These are phyloP conservation scores for Sarcocystis neurona DNA, from an alignment of 169 alveolate genomes.

Conservation along the genomic window DNA sequence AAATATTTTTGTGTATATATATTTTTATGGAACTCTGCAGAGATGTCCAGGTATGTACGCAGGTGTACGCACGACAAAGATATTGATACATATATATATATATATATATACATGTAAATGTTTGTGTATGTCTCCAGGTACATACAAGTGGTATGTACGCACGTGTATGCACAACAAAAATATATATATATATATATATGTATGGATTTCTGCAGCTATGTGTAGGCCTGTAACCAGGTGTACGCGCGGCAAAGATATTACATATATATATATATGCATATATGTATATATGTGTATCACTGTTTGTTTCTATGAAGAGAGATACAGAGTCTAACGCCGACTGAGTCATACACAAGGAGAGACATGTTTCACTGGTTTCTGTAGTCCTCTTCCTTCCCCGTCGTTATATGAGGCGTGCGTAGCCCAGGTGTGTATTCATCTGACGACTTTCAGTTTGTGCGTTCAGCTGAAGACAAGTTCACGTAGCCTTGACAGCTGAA, in stretches of 20 bases:
- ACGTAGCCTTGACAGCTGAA: neutral
- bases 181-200: neutral
- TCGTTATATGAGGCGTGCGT: no score
- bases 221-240: neutral
- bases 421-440: no score
- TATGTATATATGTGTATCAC: neutral
- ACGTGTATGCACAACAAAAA: neutral
- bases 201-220: neutral
- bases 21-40: no score
- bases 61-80: no score
- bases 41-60: no score
- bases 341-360: neutral
- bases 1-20: neutral
- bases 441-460: no score
- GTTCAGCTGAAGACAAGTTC: neutral
- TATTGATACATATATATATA: neutral
- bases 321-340: no score
- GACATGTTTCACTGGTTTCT: neutral
- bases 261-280: neutral
- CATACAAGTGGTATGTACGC: neutral
- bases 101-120: neutral
- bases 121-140: neutral
- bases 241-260: neutral
- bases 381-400: no score
- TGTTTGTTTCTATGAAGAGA: no score